A percentile compares a stretch with the other conserved stretches of the same genome.
phyloP scores from a whole-genome alignment of 2,329 filamentous ascomycete species.

The Nemania diffusa region DNA sequence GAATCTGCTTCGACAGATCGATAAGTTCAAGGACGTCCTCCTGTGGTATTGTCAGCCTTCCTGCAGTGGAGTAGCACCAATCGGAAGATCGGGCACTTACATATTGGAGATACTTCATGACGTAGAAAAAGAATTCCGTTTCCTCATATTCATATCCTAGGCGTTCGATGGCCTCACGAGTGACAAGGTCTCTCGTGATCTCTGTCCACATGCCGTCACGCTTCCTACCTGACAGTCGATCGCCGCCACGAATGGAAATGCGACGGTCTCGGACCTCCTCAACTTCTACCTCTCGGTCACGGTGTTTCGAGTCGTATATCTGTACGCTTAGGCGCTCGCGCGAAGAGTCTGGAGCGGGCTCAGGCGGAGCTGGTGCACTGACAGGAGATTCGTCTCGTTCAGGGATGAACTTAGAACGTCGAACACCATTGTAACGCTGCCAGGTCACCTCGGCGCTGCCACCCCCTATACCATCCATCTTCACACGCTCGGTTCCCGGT shows the following conservation, averaged over 20 bases:
- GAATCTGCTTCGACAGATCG: slow-evolving; percentile 83
- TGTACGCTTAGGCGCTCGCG: slow-evolving; percentile 57
- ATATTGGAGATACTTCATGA: slow-evolving; percentile 89
- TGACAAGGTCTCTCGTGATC: slow-evolving; percentile 91
- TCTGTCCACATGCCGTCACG: slow-evolving; percentile 89
- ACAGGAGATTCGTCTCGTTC: slow-evolving; percentile 64
- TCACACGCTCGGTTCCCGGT: slow-evolving; percentile 82
- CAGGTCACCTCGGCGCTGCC: slow-evolving; percentile 81
- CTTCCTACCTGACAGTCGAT: slow-evolving; percentile 53
- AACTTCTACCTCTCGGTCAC: slow-evolving; percentile 62
- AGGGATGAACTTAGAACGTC: slow-evolving; percentile 77
- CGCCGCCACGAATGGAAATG: slow-evolving; percentile 53
- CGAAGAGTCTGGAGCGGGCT: slow-evolving; percentile 42
- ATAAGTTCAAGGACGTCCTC: slow-evolving; percentile 89
- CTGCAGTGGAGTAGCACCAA: neutral
- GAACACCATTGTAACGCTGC: slow-evolving; percentile 81
- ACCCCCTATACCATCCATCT: slow-evolving; percentile 81
- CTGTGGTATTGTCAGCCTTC: slow-evolving; percentile 60
- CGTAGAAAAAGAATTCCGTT: slow-evolving; percentile 88
- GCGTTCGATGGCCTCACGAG: slow-evolving; percentile 85
- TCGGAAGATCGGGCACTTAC: slow-evolving; percentile 65
- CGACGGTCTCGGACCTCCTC: slow-evolving; percentile 66
- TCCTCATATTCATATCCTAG: slow-evolving; percentile 91
- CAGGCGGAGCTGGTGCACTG: slow-evolving; percentile 47
- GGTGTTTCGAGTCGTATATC: slow-evolving; percentile 53